These are phyloP conservation scores for Acarospora socialis DNA, from an alignment of 2,329 filamentous ascomycete genomes.

Conservation along the genomic window DNA sequence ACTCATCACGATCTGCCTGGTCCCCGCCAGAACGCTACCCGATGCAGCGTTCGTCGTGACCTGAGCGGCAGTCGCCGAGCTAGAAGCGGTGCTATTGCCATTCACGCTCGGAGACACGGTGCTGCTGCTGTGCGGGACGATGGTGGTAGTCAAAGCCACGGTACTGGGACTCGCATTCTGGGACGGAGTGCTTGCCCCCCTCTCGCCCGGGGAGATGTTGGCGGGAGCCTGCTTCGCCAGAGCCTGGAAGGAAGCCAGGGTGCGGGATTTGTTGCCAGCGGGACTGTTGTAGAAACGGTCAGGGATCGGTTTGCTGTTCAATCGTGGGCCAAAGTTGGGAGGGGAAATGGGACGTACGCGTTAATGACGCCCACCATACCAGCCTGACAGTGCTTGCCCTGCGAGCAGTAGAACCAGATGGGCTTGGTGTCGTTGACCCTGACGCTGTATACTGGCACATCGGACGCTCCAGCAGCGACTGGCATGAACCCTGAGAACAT, in stretches of 20 bases:
- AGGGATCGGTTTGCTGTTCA: constrained; percentile 8
- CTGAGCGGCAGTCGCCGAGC: no score
- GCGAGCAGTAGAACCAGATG: constrained; percentile 67
- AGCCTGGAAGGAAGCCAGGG: constrained; percentile 19
- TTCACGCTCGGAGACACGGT: no score
- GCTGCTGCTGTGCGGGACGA: no score
- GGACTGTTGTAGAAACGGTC: constrained; percentile 16
- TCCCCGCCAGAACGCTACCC: no score
- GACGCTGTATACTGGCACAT: constrained; percentile 56
- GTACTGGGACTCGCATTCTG: no score
- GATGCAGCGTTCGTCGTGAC: no score
- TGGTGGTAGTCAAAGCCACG: no score
- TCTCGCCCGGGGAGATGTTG: neutral
- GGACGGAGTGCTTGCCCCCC: no score
- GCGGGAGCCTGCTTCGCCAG: neutral
- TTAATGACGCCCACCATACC: constrained; percentile 70
- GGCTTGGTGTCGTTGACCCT: constrained; percentile 54
- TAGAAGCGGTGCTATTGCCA: no score
- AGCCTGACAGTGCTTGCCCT: constrained; percentile 57
- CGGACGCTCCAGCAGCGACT: constrained; percentile 33
- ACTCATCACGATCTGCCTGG: no score
- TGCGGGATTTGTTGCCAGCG: constrained; percentile 21
- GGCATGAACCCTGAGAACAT: constrained; percentile 48
- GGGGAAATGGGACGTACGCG: constrained; percentile 37
- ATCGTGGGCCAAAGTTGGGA: neutral